A percentile compares a stretch with the other conserved stretches of the same genome.
These are phyloP conservation scores for Cyclocybe cylindracea DNA, from an alignment of 768 basidiomycete genomes.

Conservation along the genomic window DNA sequence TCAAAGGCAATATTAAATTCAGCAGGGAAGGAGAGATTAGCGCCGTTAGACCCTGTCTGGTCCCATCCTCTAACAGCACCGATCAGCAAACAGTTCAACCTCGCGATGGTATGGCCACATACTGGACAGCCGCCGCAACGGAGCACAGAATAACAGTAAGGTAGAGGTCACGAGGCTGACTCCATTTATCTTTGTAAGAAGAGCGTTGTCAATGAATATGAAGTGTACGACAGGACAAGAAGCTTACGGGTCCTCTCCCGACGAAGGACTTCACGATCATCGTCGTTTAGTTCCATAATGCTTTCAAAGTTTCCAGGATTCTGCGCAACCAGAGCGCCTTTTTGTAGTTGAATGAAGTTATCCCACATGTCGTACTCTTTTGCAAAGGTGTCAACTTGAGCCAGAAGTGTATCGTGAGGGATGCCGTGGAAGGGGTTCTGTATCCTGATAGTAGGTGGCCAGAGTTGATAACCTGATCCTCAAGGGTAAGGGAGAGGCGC, in stretches of 20 bases:
- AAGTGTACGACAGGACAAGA: slow-evolving; percentile 1
- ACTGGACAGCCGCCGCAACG: slow-evolving; percentile 73
- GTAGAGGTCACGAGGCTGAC: slow-evolving; percentile 38
- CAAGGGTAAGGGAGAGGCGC: not conserved
- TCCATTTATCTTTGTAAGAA: slow-evolving; percentile 38
- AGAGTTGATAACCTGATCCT: not conserved
- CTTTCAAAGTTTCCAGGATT: slow-evolving; percentile 48
- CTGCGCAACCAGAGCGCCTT: slow-evolving; percentile 75
- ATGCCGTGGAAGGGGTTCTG: slow-evolving; percentile 49
- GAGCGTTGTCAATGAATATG: not conserved
- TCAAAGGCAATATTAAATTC: slow-evolving; percentile 42
- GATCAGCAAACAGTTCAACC: not conserved
- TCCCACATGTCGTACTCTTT: slow-evolving; percentile 43
- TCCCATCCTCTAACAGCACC: slow-evolving; percentile 39
- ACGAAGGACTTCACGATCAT: slow-evolving; percentile 31
- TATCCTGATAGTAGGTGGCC: slow-evolving; percentile 22
- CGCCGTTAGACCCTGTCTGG: slow-evolving; percentile 58
- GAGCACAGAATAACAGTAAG: slow-evolving; percentile 51
- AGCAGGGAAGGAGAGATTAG: slow-evolving; percentile 53
- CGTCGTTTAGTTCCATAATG: slow-evolving; percentile 31
- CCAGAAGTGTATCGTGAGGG: slow-evolving; percentile 56
- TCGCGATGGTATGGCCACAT: slow-evolving; percentile 15
- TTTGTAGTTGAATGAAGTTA: slow-evolving; percentile 45
- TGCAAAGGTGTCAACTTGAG: slow-evolving; percentile 62
- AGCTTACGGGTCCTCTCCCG: slow-evolving; percentile 38